Base-by-base conservation (phyloP, 192 early-diverging fungal species). In the Thamnidium elegans region DNA sequence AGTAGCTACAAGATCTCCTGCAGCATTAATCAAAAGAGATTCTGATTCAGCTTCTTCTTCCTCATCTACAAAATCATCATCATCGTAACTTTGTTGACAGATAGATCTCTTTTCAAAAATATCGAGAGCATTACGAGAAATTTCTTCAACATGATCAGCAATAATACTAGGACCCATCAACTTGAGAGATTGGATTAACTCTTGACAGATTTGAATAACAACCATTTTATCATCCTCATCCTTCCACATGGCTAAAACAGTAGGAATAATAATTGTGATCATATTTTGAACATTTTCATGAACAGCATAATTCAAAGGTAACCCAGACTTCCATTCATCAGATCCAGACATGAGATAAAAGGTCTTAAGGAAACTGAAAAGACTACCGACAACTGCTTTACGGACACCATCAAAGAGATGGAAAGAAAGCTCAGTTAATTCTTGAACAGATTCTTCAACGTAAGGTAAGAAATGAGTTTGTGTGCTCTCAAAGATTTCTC, bases 21-120 rank as follows among this genome's bases (percentile, higher is more conserved):
- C 90, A 4, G 86, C 74, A 53, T 83, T 84, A 47, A 94, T 91
- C 44, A 93, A 78, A 58, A 94, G 58, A 11, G 90, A 86, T 63
- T 94, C 94, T 58, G 83, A 84, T 75, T 96, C 93, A 3, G 89
- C 87, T 71, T 90, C 79, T 55, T 95, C 93, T 48, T 92, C 92
- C 17, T 93, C 88, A 45, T 91, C 92, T 62, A 81, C 65, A 30
- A 75, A 42, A 13, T 59, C 58, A 34, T 84, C 84, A 55, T 87
- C 89, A 17, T 78, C 87, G 30, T 85, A 81, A 52, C 82, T 84
- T 62, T 87, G 84, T 68, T 91, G 90, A 61, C 90, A 91, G 45
- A 81, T 68, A 5, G 88, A 82, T 67, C 82, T 86, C 76, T 89
- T 90, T 50, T 88, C 83, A 53, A 90, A 87, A 15, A 89, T 80